Evolutionary conservation across 2,329 filamentous ascomycete species (phyloP).

Genomic region (Chalara sp.): DNA sequence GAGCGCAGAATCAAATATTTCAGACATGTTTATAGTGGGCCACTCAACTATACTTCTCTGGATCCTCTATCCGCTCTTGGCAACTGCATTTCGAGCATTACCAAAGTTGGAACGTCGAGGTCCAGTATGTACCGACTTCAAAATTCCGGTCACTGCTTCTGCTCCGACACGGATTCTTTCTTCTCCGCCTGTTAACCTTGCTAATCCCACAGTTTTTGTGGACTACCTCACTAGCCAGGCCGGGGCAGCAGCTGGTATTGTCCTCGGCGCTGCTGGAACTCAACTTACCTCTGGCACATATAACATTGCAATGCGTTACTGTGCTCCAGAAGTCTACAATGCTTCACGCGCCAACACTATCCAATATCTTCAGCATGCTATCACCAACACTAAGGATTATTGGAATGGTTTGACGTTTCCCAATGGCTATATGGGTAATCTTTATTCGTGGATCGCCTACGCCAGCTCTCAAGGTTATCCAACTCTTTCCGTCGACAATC

Average conservation of each 20-base stretch:
- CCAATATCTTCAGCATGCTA: not conserved
- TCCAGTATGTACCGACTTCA: not conserved
- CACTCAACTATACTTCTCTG: no score
- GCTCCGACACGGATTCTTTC: not conserved
- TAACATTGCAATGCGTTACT: not conserved
- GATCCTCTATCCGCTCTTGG: not conserved
- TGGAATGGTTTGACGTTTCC: not conserved
- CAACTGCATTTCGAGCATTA: not conserved
- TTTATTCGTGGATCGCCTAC: not conserved
- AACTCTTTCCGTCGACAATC: not conserved
- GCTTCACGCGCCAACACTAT: not conserved
- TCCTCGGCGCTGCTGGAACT: no score
- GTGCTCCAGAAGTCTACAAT: not conserved
- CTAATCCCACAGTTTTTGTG: no score
- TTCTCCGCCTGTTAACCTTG: not conserved
- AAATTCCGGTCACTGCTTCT: not conserved
- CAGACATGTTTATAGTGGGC: no score
- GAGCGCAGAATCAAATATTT: no score
- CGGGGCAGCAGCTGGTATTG: no score
- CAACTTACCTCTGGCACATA: not conserved
- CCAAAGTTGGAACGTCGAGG: not conserved
- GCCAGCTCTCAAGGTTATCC: not conserved
- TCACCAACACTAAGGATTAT: not conserved
- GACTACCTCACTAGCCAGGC: no score
- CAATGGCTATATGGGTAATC: not conserved